Evolutionary conservation across 495 filamentous ascomycete species (phyloP).

Genomic region (Penicillium maclennaniae): DNA sequence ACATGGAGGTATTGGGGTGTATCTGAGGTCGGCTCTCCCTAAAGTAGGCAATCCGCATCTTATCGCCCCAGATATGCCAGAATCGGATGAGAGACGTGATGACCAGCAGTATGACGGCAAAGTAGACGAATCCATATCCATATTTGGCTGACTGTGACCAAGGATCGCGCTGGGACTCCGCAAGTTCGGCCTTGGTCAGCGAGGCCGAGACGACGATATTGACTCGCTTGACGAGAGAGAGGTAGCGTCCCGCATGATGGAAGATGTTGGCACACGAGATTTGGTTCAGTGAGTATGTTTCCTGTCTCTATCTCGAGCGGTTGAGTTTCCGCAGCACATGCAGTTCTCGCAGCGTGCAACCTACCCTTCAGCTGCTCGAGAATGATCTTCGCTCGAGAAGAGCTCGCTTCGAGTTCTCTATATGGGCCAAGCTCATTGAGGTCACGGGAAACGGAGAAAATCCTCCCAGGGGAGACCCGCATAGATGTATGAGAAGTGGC

Average conservation of each 20-base stretch:
- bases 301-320: not conserved
- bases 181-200: conserved; percentile 64
- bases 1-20: conserved; percentile 51
- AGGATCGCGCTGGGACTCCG: conserved; percentile 73
- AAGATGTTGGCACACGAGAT: not conserved
- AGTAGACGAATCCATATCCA: conserved; percentile 83
- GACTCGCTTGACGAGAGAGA: conserved; percentile 65
- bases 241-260: conserved; percentile 14
- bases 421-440: conserved; percentile 11
- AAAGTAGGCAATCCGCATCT: conserved; percentile 76
- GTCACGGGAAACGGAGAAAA: not conserved
- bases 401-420: conserved; percentile 6
- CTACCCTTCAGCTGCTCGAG: conserved; percentile 4
- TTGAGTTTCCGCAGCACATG: not conserved
- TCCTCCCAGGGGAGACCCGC: conserved; percentile 7
- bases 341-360: not conserved
- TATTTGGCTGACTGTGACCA: conserved; percentile 83
- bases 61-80: conserved; percentile 85
- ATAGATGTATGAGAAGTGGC: conserved; percentile 18
- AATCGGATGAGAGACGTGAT: conserved; percentile 61
- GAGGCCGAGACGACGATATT: conserved; percentile 65
- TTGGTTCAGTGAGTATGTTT: not conserved
- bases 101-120: conserved; percentile 66
- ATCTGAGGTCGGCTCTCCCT: conserved; percentile 63
- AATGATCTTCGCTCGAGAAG: not conserved